Evolutionary conservation across 1,284 basidiomycete genomes (phyloP).

Genomic region (Melampsora americana): DNA sequence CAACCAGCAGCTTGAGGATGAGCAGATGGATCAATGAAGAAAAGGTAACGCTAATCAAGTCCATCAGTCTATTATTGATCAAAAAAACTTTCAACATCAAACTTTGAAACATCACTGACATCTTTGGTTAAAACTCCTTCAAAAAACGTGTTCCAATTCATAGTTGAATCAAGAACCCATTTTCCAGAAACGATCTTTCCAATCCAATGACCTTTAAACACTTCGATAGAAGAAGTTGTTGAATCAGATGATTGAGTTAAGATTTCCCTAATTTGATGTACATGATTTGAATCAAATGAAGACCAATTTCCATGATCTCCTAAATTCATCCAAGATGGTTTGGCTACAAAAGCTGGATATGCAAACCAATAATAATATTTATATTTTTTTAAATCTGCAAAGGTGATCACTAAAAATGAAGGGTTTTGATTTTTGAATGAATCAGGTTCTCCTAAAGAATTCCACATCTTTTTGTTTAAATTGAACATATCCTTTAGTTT

Average conservation of each 20-base stretch:
- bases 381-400: slow-evolving; percentile 96
- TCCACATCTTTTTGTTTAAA: slow-evolving; percentile 25
- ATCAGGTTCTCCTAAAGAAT: not conserved
- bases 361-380: slow-evolving; percentile 97
- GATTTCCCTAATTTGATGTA: slow-evolving; percentile 4
- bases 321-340: slow-evolving; percentile 48
- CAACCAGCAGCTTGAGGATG: slow-evolving; percentile 77
- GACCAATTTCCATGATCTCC: slow-evolving; percentile 2
- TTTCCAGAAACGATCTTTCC: not conserved
- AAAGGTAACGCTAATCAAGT: slow-evolving; percentile 62
- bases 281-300: not conserved
- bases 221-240: not conserved
- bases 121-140: not conserved
- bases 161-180: slow-evolving; percentile 6
- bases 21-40: slow-evolving; percentile 84
- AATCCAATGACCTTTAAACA: slow-evolving; percentile 8
- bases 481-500: too few species aligned
- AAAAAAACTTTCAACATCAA: not conserved
- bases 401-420: slow-evolving; percentile 80
- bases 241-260: not conserved
- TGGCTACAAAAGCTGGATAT: slow-evolving; percentile 77
- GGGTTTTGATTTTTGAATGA: slow-evolving; percentile 17
- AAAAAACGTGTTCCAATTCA: slow-evolving; percentile 23
- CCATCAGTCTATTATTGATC: not conserved
- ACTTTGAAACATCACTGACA: not conserved